Evolutionary conservation across 306 rosid genomes (phyloP).

Genomic region (Bauhinia variegata): DNA sequence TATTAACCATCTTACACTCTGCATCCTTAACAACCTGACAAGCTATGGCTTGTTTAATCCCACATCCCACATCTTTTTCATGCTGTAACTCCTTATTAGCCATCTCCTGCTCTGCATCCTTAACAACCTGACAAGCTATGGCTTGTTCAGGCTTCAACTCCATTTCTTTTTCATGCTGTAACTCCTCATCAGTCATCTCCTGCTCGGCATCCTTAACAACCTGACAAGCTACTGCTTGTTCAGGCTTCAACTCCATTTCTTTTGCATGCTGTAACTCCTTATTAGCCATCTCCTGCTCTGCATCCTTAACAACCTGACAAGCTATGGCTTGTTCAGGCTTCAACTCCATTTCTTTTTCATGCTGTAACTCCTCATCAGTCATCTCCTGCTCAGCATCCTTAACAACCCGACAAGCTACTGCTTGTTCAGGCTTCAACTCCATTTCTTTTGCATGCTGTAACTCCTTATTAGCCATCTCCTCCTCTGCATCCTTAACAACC

Average conservation of each 20-base stretch:
- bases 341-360: constrained; percentile 40
- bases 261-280: too few relatives aligned
- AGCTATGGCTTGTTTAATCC: constrained; percentile 33
- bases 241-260: neutral
- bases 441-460: too few relatives aligned
- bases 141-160: constrained; percentile 14
- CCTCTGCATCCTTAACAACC: too few relatives aligned
- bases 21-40: too few relatives aligned
- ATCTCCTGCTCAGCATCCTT: constrained; percentile 40
- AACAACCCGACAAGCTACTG: constrained; percentile 37
- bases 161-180: too few relatives aligned
- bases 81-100: constrained; percentile 37
- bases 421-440: constrained; percentile 14
- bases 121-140: constrained; percentile 39
- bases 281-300: too few relatives aligned
- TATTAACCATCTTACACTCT: constrained; percentile 16
- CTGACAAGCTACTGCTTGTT: constrained; percentile 16
- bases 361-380: constrained; percentile 38
- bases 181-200: too few relatives aligned
- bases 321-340: constrained; percentile 37
- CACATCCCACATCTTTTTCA: constrained; percentile 41
- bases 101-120: constrained; percentile 41
- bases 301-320: too few relatives aligned
- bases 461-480: too few relatives aligned
- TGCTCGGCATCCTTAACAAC: too few relatives aligned